These are phyloP conservation scores for Tephrocybe sp. DNA, from an alignment of 768 basidiomycete genomes.

Conservation along the genomic window DNA sequence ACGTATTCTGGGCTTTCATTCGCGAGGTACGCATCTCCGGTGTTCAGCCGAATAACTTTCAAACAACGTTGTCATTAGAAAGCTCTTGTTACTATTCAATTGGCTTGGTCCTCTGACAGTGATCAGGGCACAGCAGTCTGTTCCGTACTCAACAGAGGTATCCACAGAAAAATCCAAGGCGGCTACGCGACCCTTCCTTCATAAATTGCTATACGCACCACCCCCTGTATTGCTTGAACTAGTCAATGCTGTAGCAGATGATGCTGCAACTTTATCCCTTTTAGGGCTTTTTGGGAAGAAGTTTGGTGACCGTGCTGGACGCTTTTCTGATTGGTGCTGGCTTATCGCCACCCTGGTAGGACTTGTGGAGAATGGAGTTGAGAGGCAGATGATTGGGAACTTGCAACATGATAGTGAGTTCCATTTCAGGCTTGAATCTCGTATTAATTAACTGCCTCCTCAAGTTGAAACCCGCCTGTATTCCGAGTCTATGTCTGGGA, in stretches of 20 bases:
- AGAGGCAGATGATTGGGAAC: constrained; percentile 67
- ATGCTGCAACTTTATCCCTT: constrained; percentile 72
- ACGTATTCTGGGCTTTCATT: constrained; percentile 72
- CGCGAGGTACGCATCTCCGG: constrained; percentile 49
- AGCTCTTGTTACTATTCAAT: constrained; percentile 80
- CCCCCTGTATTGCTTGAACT: constrained; percentile 83
- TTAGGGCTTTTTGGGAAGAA: constrained; percentile 69
- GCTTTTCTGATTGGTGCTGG: constrained; percentile 88
- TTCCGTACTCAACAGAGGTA: constrained; percentile 56
- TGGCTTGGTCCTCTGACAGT: constrained; percentile 78
- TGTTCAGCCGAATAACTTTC: not conserved
- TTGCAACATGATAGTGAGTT: constrained; percentile 61
- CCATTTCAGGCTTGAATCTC: not conserved
- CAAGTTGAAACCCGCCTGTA: constrained; percentile 75
- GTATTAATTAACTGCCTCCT: constrained; percentile 2
- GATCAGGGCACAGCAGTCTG: constrained; percentile 68
- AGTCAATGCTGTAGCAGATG: constrained; percentile 73
- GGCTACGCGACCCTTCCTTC: constrained; percentile 62
- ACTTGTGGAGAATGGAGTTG: constrained; percentile 82
- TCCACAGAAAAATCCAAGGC: constrained; percentile 35
- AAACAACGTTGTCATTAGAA: constrained; percentile 49
- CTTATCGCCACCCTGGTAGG: constrained; percentile 76
- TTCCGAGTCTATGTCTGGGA: constrained; percentile 68
- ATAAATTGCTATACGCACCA: constrained; percentile 74
- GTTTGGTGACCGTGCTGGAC: constrained; percentile 67